phyloP scores from a whole-genome alignment of 768 basidiomycete genomes.

The Aureoboletus auriporus region DNA sequence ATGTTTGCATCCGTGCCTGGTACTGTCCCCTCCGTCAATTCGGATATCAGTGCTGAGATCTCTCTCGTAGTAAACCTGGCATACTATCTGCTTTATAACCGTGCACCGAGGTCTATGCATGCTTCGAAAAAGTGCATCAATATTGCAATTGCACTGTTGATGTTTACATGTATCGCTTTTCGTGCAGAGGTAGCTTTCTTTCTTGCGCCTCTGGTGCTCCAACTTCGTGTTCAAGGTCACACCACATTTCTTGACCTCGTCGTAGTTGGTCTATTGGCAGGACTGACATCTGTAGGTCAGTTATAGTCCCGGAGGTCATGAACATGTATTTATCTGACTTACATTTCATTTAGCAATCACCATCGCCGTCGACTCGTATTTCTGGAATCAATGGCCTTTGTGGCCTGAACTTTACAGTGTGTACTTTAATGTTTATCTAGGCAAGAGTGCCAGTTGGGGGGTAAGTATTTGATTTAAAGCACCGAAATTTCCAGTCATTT shows the following conservation, averaged over 20 bases:
- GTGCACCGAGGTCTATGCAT: slow-evolving; percentile 34
- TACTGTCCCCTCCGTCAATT: slow-evolving; percentile 29
- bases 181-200: slow-evolving; percentile 77
- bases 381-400: slow-evolving; percentile 68
- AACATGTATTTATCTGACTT: background rate
- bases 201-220: slow-evolving; percentile 56
- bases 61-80: slow-evolving; percentile 49
- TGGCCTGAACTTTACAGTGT: slow-evolving; percentile 86
- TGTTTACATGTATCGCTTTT: slow-evolving; percentile 64
- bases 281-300: slow-evolving; percentile 51
- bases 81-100: slow-evolving; percentile 42
- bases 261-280: slow-evolving; percentile 46
- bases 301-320: background rate
- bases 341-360: slow-evolving; percentile 46
- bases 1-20: slow-evolving; percentile 85
- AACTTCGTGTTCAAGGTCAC: slow-evolving; percentile 42
- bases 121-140: slow-evolving; percentile 34
- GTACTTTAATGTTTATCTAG: slow-evolving; percentile 83
- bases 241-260: slow-evolving; percentile 43
- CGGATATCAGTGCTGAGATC: background rate
- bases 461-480: slow-evolving; percentile 42
- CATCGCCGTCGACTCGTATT: slow-evolving; percentile 72
- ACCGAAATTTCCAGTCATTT: background rate
- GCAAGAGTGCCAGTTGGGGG: slow-evolving; percentile 91
- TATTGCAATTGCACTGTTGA: slow-evolving; percentile 55